A percentile compares a stretch with the other conserved stretches of the same genome.
These are phyloP conservation scores for Fusarium chlamydosporum DNA, from an alignment of 2,329 filamentous ascomycete species.

Conservation along the genomic window DNA sequence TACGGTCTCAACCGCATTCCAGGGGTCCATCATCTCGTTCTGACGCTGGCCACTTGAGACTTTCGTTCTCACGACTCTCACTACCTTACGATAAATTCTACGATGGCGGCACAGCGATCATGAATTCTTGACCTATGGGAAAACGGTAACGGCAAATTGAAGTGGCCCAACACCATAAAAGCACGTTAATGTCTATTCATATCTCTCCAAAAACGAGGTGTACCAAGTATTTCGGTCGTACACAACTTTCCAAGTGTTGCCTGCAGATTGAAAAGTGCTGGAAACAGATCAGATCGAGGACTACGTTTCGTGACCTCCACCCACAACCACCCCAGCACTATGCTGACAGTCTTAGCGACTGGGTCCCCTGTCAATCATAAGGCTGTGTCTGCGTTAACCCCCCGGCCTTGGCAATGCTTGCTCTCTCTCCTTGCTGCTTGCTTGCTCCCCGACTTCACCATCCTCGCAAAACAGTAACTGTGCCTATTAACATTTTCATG, in stretches of 20 bases:
- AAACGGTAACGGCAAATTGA: background rate
- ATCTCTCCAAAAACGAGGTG: background rate
- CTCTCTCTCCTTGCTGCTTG: conserved; percentile 19
- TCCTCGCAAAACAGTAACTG: conserved; percentile 11
- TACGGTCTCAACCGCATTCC: conserved; percentile 16
- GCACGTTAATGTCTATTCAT: background rate
- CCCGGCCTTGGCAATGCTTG: conserved; percentile 43
- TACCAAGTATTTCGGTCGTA: background rate
- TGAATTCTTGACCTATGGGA: background rate
- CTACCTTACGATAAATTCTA: background rate
- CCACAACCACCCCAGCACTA: conserved; percentile 5
- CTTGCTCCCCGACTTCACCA: conserved; percentile 18
- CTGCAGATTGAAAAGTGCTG: conserved; percentile 7
- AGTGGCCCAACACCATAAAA: background rate
- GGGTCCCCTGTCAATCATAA: conserved; percentile 43
- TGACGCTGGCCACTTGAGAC: background rate
- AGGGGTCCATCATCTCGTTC: background rate
- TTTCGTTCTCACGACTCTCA: background rate
- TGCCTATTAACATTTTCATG: conserved; percentile 2
- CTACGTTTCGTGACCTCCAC: conserved; percentile 19
- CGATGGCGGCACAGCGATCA: background rate
- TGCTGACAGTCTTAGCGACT: conserved; percentile 41
- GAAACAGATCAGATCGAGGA: conserved; percentile 10
- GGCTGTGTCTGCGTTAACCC: conserved; percentile 45
- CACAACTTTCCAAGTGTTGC: background rate